Base-by-base conservation (phyloP, 306 rosid genomes). In the Quercus agrifolia region DNA sequence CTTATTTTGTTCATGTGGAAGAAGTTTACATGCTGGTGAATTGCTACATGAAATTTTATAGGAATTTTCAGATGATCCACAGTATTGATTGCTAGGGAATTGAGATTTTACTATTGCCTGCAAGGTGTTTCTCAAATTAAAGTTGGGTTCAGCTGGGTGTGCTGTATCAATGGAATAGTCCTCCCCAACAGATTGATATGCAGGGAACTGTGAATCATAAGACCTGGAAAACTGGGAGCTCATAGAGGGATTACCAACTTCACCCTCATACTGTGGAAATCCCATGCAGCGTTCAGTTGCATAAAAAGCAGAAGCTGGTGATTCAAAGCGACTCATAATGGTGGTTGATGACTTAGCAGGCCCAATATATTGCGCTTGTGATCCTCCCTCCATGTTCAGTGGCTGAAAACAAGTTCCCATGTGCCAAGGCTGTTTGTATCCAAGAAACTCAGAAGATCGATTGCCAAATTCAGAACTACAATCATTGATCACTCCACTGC, bases 241-340 rank as follows among this genome's bases (percentile, higher is more conserved):
- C 73, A 73, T 76, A 83, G 85, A 56, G 56, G 86, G 75, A 44
- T 46, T 63, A 49, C 73, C 81, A 78, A 56, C 73, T 79, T 79
- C 89, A 79, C 71, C 75, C 44, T 91, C 88, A 80, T 89, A 79
- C 59, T 80, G 89, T 30, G 88, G 87, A 59, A 94, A 84, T 23
- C 97, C 90, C 98, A 92, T 94, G 84, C 76, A 89, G 17, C 82
- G 83, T 77, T 92, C 97, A 15, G 96, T 77, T 33, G 96, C 94
- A 58, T 82, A 89, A 64, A 92, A 92, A 49, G 94, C 90, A 4
- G 91, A 89, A 80, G 89, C 74, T 1, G 92, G 97, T 6, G 96
- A 85, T 83, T 92, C 93, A 51, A 90, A 92, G 56, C 86, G 87
- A 64, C 86, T 80, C 20, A 90, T 84, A 55, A 89, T 90, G 56